Base-by-base conservation (phyloP, 2,329 filamentous ascomycete genomes). In the Bipolaris cookei region DNA sequence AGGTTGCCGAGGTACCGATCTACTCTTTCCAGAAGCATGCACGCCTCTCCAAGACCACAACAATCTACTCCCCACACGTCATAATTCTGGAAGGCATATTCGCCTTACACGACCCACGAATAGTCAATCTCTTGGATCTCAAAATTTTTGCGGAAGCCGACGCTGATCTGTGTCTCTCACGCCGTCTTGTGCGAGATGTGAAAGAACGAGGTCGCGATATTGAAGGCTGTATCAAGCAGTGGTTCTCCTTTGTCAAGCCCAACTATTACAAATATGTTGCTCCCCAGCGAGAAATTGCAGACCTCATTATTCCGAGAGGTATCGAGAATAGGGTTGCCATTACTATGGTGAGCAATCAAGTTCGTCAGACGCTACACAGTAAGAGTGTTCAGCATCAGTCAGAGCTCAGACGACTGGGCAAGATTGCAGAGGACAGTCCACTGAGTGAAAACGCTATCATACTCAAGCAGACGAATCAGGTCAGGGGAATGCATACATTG, bases 141-240 rank as follows among this genome's bases (percentile, higher is more conserved):
- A 96, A 91, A 78, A 96, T 99, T 51, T 99, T 97, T 75, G 96
- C 95, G 58, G 95, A 98, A 77, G 96, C 95, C 38, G 95, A 99
- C 76, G 89, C 90, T 62, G 95, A 99, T 76, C 90, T 96, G 1
- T 99, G 95, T 73, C 83, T 99, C 45, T 94, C 93, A 8, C 59
- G 67, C 28, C 66, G 67, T 54, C 61, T 96, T 65, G 81, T 92
- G 35, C 90, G 95, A 70, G 95, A 99, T 78, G 91, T 98, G 20
- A 87, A 87, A 67, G 91, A 97, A 69, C 88, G 95, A 69, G 94
- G 91, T 3, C 86, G 95, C 72, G 94, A 97, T 70, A 90, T 98
- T 54, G 90, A 97, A 73, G 95, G 95, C 38, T 94, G 93, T 70
- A 93, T 99, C 76, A 98, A 98, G 77, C 95, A 99, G 76, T 99